Evolutionary conservation across 768 basidiomycete species (phyloP), one percentile per base, ranked within the genome.

Genomic region (Boletales sp.): DNA sequence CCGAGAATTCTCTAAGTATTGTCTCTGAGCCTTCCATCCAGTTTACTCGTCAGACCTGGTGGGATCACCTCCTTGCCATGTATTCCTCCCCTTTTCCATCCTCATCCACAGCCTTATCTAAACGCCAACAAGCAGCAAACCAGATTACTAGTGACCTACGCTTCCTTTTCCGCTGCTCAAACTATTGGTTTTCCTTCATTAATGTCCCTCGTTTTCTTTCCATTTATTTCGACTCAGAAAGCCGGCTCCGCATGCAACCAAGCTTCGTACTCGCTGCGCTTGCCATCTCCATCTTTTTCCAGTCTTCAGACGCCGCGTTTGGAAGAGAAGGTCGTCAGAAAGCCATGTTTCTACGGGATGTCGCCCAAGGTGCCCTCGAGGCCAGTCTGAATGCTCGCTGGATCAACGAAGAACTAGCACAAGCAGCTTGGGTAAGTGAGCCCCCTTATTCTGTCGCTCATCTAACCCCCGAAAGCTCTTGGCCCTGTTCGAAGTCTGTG

Each of bases 1-100:
- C 51, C 9, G 50, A 63, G 30, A 46, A 46, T 25, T 44, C 55
- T 41, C 17, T 9, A 7, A 50, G 31, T 30, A 78, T 83, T n/a
- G 62, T 59, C 7, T 61, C 70, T 41, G 79, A 82, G 53, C 87
- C 87, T 8, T 84, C 85, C 9, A 68, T 86, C 34, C 74, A 77
- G 42, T 87, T 86, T 64, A 72, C 75, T 15, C 84, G 86, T 44
- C 82, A 85, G 70, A 82, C 80, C 19, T 89, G 88, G 88, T 90
- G 85, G 83, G 89, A 89, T 60, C 80, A 78, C 5, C 72, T 90
- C 15, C 66, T 87, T 33, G 69, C 71, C 36, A 60, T 84, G 28
- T 88, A 88, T 62, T 54, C 48, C 41, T 55, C 48, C 15, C 73
- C 73, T 15, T 59, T 67, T n/a, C 55, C 55, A 25, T 67, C 63